phyloP scores from a whole-genome alignment of 179 eudicot species.

The Patellifolia procumbens region DNA sequence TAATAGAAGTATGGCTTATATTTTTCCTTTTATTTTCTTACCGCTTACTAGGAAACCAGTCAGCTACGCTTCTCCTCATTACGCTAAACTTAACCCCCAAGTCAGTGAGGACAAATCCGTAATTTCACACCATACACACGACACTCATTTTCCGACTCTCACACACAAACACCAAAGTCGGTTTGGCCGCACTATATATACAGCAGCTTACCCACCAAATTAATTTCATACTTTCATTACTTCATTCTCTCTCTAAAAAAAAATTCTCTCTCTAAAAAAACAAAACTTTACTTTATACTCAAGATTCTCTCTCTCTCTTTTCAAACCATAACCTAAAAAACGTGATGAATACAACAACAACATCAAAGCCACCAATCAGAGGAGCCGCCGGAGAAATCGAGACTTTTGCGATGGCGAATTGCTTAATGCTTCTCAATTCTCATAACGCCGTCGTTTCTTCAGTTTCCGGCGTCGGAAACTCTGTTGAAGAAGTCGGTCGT shows the following conservation, averaged over 20 bases:
- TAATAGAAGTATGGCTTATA: too few species aligned
- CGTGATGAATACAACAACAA: conserved; percentile 7
- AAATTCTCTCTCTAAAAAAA: too few species aligned
- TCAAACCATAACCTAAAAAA: background rate
- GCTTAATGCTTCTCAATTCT: conserved; percentile 20
- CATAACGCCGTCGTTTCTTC: conserved; percentile 19
- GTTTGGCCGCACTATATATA: conserved; percentile 30
- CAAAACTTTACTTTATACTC: too few species aligned
- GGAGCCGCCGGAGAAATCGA: conserved; percentile 37
- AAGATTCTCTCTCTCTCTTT: background rate
- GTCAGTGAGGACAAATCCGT: conserved; percentile 32
- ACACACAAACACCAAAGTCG: conserved; percentile 28
- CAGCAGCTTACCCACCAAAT: background rate
- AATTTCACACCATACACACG: background rate
- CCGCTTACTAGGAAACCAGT: background rate
- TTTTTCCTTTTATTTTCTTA: too few species aligned
- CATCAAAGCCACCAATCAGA: background rate
- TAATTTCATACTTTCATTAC: background rate
- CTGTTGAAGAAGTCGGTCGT: background rate
- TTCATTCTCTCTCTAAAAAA: background rate
- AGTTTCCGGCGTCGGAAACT: background rate
- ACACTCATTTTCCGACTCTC: background rate
- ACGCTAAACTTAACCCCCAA: conserved; percentile 25
- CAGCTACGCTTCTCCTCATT: background rate
- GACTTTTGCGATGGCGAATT: conserved; percentile 35